Percentiles rank a stretch among this genome's conserved stretches.
phyloP scores from a whole-genome alignment of 495 filamentous ascomycete genomes.

The Xylaria telfairii region DNA sequence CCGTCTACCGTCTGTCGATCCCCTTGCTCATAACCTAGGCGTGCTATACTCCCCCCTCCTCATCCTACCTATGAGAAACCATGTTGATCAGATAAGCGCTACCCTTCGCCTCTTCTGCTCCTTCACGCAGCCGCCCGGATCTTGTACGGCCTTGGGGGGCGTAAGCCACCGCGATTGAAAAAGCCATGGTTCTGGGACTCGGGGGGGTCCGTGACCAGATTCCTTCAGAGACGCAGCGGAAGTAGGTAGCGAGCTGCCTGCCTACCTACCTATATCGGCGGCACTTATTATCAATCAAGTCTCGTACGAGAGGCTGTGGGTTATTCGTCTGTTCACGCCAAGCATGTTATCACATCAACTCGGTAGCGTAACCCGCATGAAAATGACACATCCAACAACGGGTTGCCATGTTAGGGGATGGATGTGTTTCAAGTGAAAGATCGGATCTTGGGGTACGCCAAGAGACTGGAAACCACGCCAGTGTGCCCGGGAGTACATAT shows the following conservation, averaged over 20 bases:
- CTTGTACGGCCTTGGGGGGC: neutral
- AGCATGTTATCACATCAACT: neutral
- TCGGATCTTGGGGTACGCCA: slow-evolving; percentile 18
- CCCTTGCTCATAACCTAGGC: neutral
- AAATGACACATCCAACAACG: slow-evolving; percentile 4
- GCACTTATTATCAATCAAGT: neutral
- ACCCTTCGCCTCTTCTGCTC: neutral
- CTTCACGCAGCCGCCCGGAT: slow-evolving; percentile 5
- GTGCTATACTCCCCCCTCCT: neutral
- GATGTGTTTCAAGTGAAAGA: slow-evolving; percentile 4
- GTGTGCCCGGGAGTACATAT: neutral
- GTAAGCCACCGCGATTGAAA: neutral
- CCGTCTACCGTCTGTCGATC: neutral
- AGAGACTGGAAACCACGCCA: neutral
- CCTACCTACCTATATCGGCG: slow-evolving; percentile 5
- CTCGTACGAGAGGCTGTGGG: neutral
- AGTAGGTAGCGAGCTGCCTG: too few species aligned
- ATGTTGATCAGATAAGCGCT: slow-evolving; percentile 2
- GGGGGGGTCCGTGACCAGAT: neutral
- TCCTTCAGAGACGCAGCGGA: neutral
- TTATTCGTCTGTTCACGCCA: neutral
- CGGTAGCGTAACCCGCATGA: slow-evolving; percentile 2
- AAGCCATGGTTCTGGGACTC: slow-evolving; percentile 18
- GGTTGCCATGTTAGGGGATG: neutral
- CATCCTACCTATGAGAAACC: neutral